Conservation (phyloP, 2,329 filamentous ascomycete genomes). For the Nemania bipapillata region DNA sequence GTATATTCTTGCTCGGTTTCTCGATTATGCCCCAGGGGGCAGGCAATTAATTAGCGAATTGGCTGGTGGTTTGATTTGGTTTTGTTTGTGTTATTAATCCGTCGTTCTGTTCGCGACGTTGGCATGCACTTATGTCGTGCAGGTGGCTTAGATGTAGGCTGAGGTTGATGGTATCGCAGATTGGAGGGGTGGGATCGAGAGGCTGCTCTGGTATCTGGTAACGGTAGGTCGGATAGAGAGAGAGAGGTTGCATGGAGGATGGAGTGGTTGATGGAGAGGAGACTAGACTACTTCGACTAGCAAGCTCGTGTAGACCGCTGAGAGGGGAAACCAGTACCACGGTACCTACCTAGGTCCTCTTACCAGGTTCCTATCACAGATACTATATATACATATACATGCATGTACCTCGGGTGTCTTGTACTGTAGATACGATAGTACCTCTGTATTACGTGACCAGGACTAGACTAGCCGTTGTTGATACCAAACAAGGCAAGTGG, state of each 20-base stretch:
- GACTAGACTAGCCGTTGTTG: background rate
- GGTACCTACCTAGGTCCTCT: background rate
- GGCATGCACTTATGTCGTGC: background rate
- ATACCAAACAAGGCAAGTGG: conserved; percentile 35
- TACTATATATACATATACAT: no score
- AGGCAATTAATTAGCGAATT: conserved; percentile 1
- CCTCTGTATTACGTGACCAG: no score
- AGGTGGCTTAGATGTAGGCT: background rate
- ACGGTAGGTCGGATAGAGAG: background rate
- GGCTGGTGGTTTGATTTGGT: background rate
- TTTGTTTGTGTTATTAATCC: background rate
- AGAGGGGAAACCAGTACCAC: conserved; percentile 20
- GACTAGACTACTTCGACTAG: background rate
- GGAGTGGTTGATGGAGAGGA: background rate
- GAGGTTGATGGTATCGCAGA: conserved; percentile 9
- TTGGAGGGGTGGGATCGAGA: background rate
- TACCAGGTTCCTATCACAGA: no score
- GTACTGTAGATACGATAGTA: no score
- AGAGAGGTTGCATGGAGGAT: conserved; percentile 25
- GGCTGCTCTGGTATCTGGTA: background rate
- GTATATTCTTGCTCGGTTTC: background rate
- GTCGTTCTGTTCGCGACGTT: conserved; percentile 6
- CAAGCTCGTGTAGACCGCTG: background rate
- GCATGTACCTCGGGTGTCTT: no score
- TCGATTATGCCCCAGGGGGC: conserved; percentile 11